These are phyloP conservation scores for Leccinum sublutescens DNA, from an alignment of 768 basidiomycete species.

Conservation along the genomic window DNA sequence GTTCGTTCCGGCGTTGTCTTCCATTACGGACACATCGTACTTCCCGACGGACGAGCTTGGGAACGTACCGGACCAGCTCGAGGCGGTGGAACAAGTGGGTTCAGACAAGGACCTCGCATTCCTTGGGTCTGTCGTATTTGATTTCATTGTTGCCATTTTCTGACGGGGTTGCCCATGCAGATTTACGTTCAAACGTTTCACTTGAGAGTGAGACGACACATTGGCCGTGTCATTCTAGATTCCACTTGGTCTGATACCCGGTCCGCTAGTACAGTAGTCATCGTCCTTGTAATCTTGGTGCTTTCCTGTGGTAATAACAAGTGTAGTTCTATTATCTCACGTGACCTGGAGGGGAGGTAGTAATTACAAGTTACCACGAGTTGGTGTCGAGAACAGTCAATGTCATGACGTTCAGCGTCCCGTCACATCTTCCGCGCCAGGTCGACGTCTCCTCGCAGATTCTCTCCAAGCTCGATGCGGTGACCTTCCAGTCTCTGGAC, in stretches of 20 bases:
- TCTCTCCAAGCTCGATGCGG: constrained; percentile 66
- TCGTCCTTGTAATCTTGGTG: constrained; percentile 27
- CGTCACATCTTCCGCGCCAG: constrained; percentile 69
- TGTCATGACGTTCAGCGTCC: constrained; percentile 74
- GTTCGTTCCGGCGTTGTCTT: constrained; percentile 90
- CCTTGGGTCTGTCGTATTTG: constrained; percentile 47
- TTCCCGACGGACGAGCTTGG: constrained; percentile 95
- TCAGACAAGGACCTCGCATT: constrained; percentile 70
- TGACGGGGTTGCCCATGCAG: constrained; percentile 36
- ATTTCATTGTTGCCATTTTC: not conserved
- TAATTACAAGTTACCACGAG: constrained; percentile 3
- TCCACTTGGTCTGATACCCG: constrained; percentile 23
- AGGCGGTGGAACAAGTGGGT: constrained; percentile 57
- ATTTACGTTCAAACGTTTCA: constrained; percentile 83
- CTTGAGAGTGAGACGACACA: constrained; percentile 15
- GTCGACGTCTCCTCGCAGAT: constrained; percentile 71
- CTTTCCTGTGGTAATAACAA: constrained; percentile 16
- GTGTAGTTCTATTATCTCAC: constrained; percentile 9
- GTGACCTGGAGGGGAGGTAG: constrained; percentile 5
- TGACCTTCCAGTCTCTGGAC: constrained; percentile 54
- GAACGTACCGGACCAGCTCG: constrained; percentile 59
- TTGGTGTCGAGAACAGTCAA: not conserved
- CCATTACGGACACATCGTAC: constrained; percentile 91
- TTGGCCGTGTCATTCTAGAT: not conserved
- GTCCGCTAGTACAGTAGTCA: constrained; percentile 29